Percentiles rank a stretch among this genome's conserved stretches.
Conservation (phyloP, 1,284 basidiomycete species). For the Bondarzewia mesenterica region DNA sequence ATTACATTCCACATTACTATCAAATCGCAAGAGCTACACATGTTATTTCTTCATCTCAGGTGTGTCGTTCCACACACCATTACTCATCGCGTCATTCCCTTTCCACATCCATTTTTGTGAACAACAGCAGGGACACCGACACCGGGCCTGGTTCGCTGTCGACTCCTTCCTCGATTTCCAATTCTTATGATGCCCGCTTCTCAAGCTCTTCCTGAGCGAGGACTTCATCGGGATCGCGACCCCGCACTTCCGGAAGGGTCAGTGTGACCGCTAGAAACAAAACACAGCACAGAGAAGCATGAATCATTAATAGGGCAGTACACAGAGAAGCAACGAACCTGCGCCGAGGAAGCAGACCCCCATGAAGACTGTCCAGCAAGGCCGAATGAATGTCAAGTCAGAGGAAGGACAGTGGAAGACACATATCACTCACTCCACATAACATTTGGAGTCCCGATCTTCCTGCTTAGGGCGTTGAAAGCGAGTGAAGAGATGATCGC, state of each 20-base stretch:
- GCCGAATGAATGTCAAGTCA: constrained; percentile 10
- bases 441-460: constrained; percentile 54
- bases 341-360: constrained; percentile 48
- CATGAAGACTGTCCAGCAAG: constrained; percentile 41
- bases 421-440: constrained; percentile 55
- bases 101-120: no score
- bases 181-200: not conserved
- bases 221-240: constrained; percentile 62
- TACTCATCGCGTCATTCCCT: no score
- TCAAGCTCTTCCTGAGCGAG: constrained; percentile 37
- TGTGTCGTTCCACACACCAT: no score
- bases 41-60: no score
- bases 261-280: constrained; percentile 40
- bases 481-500: constrained; percentile 79
- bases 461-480: constrained; percentile 62
- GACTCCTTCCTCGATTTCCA: no score
- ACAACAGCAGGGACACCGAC: no score
- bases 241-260: constrained; percentile 75
- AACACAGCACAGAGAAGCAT: not conserved
- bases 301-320: no score
- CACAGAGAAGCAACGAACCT: constrained; percentile 14
- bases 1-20: no score
- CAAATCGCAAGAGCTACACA: no score
- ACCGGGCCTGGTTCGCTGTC: no score
- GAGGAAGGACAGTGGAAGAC: no score